These are phyloP conservation scores for Malus hybrid DNA, from an alignment of 331 rosid species.

Conservation along the genomic window DNA sequence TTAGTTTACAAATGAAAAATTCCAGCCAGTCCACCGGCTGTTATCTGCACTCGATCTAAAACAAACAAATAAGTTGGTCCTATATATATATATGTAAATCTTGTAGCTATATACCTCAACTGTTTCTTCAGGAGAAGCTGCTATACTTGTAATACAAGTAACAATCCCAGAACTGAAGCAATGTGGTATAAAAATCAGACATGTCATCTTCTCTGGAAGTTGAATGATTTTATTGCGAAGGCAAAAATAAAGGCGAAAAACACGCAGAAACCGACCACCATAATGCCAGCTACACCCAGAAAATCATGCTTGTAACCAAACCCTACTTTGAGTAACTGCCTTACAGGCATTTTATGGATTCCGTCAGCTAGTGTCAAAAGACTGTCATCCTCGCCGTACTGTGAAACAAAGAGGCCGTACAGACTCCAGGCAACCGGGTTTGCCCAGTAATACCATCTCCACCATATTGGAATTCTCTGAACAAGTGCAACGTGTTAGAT, in stretches of 20 bases:
- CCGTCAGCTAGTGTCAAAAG: constrained; percentile 68
- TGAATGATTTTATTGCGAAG: constrained; percentile 89
- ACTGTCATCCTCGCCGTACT: constrained; percentile 57
- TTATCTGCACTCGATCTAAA: constrained; percentile 15
- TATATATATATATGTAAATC: background rate
- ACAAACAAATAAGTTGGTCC: background rate
- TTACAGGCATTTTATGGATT: constrained; percentile 22
- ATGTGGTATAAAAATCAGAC: background rate
- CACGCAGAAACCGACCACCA: constrained; percentile 87
- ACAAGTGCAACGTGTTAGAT: background rate
- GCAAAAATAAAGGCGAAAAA: constrained; percentile 84
- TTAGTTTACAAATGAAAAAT: constrained; percentile 23
- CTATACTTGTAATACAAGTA: constrained; percentile 8
- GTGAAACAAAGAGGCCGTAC: constrained; percentile 87
- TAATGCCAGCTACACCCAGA: constrained; percentile 52
- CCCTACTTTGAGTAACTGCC: constrained; percentile 40
- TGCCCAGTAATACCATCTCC: constrained; percentile 99
- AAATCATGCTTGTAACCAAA: constrained; percentile 84
- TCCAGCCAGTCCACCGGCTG: constrained; percentile 14
- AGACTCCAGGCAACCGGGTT: constrained; percentile 94
- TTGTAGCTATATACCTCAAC: constrained; percentile 30
- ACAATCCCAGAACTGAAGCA: background rate
- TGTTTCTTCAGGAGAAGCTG: constrained; percentile 16
- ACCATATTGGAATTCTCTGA: constrained; percentile 97
- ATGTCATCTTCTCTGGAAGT: constrained; percentile 86